Evolutionary conservation across 257 asterid species (phyloP).

Genomic region (Henckelia pumila): DNA sequence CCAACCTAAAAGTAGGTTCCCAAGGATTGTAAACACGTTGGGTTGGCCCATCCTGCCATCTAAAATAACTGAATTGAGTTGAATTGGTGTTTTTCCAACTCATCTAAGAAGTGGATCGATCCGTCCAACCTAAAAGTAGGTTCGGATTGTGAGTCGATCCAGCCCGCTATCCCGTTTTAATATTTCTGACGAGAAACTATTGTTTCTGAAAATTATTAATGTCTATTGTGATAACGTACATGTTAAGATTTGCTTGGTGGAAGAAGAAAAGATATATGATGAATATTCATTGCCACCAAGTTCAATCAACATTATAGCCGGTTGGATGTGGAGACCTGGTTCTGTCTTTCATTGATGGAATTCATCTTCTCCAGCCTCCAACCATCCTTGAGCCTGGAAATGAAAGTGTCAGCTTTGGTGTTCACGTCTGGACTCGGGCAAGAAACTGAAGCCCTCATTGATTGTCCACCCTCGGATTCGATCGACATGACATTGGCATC

Average conservation of each 20-base stretch:
- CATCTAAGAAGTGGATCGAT: no score
- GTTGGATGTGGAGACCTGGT: slow-evolving; percentile 21
- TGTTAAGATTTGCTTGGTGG: neutral
- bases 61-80: no score
- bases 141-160: no score
- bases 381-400: slow-evolving; percentile 68
- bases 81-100: no score
- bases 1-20: no score
- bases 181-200: no score
- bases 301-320: neutral
- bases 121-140: no score
- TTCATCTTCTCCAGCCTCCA: slow-evolving; percentile 82
- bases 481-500: slow-evolving; percentile 51
- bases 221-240: neutral
- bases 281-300: neutral
- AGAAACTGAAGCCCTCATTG: slow-evolving; percentile 45
- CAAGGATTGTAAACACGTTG: no score
- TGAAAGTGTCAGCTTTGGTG: slow-evolving; percentile 66
- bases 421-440: slow-evolving; percentile 96
- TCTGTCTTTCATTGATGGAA: slow-evolving; percentile 43
- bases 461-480: slow-evolving; percentile 55
- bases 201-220: no score
- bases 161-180: no score
- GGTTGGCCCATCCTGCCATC: no score
- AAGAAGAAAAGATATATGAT: neutral